Evolutionary conservation across 768 basidiomycete genomes (phyloP).

Genomic region (Coprinellus micaceus): DNA sequence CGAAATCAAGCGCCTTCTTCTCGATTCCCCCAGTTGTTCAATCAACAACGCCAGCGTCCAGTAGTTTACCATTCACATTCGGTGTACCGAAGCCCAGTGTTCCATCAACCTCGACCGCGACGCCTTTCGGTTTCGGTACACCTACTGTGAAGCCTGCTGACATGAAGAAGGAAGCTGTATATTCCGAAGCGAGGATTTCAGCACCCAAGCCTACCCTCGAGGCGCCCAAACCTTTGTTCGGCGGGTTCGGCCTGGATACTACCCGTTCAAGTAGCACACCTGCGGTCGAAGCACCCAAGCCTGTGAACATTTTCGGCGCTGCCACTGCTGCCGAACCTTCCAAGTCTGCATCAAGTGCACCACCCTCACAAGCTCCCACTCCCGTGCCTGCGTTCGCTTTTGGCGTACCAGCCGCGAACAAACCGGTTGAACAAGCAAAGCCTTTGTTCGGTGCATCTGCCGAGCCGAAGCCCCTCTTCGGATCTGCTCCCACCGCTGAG

Average conservation of each 20-base stretch:
- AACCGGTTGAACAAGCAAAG: neutral
- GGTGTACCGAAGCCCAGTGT: neutral
- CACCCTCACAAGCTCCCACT: neutral
- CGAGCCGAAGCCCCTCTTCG: neutral
- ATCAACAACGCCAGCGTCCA: neutral
- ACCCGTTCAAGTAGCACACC: neutral
- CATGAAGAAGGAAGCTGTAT: neutral
- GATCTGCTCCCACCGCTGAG: slow-evolving; percentile 6
- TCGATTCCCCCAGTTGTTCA: slow-evolving; percentile 3
- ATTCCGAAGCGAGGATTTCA: neutral
- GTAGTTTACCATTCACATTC: neutral
- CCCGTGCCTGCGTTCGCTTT: neutral
- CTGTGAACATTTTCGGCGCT: neutral
- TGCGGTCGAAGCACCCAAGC: neutral
- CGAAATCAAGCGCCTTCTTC: slow-evolving; percentile 1
- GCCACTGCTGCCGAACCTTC: neutral
- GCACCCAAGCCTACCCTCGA: neutral
- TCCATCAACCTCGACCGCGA: neutral
- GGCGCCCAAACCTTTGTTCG: neutral
- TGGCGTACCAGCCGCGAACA: neutral
- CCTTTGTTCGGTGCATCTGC: slow-evolving; percentile 6
- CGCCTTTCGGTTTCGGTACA: slow-evolving; percentile 26
- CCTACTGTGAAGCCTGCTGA: slow-evolving; percentile 11
- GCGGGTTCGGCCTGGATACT: neutral
- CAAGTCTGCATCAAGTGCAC: neutral